Conservation (phyloP, 2,329 filamentous ascomycete genomes). For the Xylaria sp. region DNA sequence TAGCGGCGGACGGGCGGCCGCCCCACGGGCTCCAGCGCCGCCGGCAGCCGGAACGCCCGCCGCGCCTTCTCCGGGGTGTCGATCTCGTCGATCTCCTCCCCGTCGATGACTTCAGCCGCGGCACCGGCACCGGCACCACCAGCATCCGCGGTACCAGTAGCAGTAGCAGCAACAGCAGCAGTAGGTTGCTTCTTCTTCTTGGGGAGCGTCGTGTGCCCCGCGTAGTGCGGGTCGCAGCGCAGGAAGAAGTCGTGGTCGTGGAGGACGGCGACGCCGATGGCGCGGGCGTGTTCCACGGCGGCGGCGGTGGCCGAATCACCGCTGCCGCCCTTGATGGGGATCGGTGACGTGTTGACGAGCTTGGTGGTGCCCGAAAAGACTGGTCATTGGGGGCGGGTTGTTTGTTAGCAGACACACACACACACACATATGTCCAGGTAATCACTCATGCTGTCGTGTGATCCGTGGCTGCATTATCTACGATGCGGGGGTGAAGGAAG, state of each 20-base stretch:
- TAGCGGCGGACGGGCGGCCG: slow-evolving; percentile 41
- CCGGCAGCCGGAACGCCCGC: slow-evolving; percentile 30
- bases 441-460: too few relatives aligned
- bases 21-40: slow-evolving; percentile 28
- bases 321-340: slow-evolving; percentile 40
- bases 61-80: slow-evolving; percentile 23
- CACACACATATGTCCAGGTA: neutral
- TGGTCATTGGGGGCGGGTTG: slow-evolving; percentile 9
- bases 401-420: neutral
- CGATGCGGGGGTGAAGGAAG: neutral
- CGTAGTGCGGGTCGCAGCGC: slow-evolving; percentile 54
- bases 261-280: slow-evolving; percentile 45
- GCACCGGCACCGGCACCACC: slow-evolving; percentile 20
- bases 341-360: slow-evolving; percentile 46
- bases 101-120: too few relatives aligned
- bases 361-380: slow-evolving; percentile 50
- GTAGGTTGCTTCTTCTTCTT: too few relatives aligned
- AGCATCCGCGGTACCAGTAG: too few relatives aligned
- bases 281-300: too few relatives aligned
- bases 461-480: too few relatives aligned
- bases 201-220: slow-evolving; percentile 37
- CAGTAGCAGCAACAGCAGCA: too few relatives aligned
- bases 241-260: slow-evolving; percentile 58
- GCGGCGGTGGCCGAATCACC: slow-evolving; percentile 6
- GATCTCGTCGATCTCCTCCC: too few relatives aligned